Conservation (phyloP, 352 stramenopile genomes). For the Blastocystis sp. region DNA sequence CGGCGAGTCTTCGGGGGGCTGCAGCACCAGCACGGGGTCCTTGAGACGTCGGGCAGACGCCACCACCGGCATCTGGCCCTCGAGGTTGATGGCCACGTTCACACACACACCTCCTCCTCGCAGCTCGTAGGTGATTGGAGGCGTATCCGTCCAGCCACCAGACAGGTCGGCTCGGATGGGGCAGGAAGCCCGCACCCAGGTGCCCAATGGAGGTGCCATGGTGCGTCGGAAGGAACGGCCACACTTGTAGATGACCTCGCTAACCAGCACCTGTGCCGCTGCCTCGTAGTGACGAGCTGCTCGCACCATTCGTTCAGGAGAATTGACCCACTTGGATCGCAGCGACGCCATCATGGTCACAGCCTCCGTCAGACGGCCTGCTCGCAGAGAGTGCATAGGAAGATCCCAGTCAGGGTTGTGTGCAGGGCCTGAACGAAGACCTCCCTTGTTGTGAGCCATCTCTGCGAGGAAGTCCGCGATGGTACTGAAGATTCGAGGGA, state of each 20-base stretch:
- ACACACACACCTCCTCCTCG: conserved; percentile 67
- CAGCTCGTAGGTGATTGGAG: conserved; percentile 72
- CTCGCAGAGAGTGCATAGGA: conserved; percentile 1
- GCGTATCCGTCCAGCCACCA: conserved; percentile 75
- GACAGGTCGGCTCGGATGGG: conserved; percentile 71
- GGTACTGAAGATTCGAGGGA: conserved; percentile 54
- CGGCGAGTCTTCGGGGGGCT: conserved; percentile 43
- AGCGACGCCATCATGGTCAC: conserved; percentile 45
- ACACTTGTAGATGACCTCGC: conserved; percentile 60
- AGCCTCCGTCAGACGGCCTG: conserved; percentile 8
- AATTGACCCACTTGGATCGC: conserved; percentile 35
- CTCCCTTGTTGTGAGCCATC: conserved; percentile 48
- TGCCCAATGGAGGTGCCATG: conserved; percentile 7
- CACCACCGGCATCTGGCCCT: conserved; percentile 51
- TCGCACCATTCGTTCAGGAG: conserved; percentile 49
- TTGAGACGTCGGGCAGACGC: conserved; percentile 40
- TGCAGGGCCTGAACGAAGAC: conserved; percentile 26
- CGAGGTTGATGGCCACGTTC: conserved; percentile 63
- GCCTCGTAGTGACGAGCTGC: conserved; percentile 60
- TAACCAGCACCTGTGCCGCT: conserved; percentile 46
- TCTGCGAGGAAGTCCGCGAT: conserved; percentile 58
- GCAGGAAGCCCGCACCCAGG: conserved; percentile 64
- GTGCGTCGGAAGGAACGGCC: conserved; percentile 15
- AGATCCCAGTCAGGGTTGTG: conserved; percentile 59
- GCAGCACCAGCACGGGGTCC: conserved; percentile 56